These are phyloP conservation scores for Somion occarium DNA, from an alignment of 1,284 basidiomycete genomes.

Conservation along the genomic window DNA sequence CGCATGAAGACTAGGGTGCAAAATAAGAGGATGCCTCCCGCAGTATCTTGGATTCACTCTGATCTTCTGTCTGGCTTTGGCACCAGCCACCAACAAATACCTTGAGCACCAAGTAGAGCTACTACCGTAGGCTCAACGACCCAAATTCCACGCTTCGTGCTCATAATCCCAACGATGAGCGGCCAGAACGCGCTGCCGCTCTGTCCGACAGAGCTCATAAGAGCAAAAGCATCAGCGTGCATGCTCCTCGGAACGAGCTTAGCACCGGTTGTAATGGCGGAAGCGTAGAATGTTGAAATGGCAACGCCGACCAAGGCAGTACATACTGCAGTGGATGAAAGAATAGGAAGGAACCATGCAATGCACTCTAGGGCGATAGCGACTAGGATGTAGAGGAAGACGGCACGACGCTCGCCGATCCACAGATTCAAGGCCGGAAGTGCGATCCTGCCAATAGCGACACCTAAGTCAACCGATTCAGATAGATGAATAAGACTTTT, in stretches of 20 bases:
- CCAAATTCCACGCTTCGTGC: constrained; percentile 30
- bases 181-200: constrained; percentile 32
- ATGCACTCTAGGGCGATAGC: constrained; percentile 27
- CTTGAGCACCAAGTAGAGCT: constrained; percentile 24
- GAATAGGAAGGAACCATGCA: constrained; percentile 27
- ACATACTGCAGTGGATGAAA: constrained; percentile 28
- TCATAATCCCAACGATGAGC: constrained; percentile 29
- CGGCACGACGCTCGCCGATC: constrained; percentile 28
- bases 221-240: constrained; percentile 29
- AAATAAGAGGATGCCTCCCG: too few species aligned
- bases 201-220: constrained; percentile 30
- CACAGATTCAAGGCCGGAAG: constrained; percentile 27
- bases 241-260: constrained; percentile 27
- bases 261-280: constrained; percentile 25
- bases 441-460: constrained; percentile 28
- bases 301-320: constrained; percentile 30
- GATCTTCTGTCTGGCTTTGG: constrained; percentile 19
- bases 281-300: constrained; percentile 31
- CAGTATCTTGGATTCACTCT: constrained; percentile 13
- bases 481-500: background rate
- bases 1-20: too few species aligned
- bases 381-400: constrained; percentile 26
- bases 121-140: constrained; percentile 27
- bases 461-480: constrained; percentile 14
- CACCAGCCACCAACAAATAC: constrained; percentile 23